These are phyloP conservation scores for Hymenoscyphus occultus DNA, from an alignment of 2,329 filamentous ascomycete genomes.

Conservation along the genomic window DNA sequence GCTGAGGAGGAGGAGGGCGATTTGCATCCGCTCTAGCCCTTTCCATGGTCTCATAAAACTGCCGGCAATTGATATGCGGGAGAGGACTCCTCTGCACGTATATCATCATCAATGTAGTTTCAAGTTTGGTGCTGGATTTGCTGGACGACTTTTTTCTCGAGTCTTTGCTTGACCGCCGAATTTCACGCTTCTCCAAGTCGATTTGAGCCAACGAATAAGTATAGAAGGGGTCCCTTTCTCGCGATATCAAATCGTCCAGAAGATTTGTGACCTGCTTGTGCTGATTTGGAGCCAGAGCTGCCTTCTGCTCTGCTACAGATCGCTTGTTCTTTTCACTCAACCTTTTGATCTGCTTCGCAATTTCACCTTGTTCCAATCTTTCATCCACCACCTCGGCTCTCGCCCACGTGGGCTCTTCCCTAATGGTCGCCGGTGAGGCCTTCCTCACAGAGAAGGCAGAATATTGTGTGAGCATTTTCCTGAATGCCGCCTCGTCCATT, in stretches of 20 bases:
- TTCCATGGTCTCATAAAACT: constrained; percentile 25
- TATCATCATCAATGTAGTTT: constrained; percentile 31
- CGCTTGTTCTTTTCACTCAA: constrained; percentile 24
- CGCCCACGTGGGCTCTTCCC: constrained; percentile 32
- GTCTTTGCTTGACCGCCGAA: constrained; percentile 10
- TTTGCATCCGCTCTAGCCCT: constrained; percentile 15
- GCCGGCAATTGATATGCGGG: not conserved
- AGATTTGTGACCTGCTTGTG: constrained; percentile 32
- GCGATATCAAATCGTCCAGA: constrained; percentile 28
- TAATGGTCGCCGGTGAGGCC: constrained; percentile 19
- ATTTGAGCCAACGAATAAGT: constrained; percentile 34
- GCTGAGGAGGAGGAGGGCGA: not conserved
- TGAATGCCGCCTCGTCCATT: constrained; percentile 26
- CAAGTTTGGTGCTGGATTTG: constrained; percentile 20
- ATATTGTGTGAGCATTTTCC: constrained; percentile 31
- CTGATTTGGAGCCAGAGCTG: constrained; percentile 27
- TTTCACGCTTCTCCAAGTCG: constrained; percentile 20
- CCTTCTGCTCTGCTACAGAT: constrained; percentile 32
- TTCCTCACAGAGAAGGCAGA: constrained; percentile 29
- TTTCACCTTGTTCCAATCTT: constrained; percentile 29
- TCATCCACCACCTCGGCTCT: constrained; percentile 29
- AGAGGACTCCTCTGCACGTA: constrained; percentile 29
- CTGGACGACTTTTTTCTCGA: constrained; percentile 17
- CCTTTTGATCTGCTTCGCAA: constrained; percentile 30
- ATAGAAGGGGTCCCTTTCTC: constrained; percentile 29